A percentile compares a stretch with the other conserved stretches of the same genome.
Evolutionary conservation across 495 filamentous ascomycete genomes (phyloP).

Genomic region (Aspergillus campestris): DNA sequence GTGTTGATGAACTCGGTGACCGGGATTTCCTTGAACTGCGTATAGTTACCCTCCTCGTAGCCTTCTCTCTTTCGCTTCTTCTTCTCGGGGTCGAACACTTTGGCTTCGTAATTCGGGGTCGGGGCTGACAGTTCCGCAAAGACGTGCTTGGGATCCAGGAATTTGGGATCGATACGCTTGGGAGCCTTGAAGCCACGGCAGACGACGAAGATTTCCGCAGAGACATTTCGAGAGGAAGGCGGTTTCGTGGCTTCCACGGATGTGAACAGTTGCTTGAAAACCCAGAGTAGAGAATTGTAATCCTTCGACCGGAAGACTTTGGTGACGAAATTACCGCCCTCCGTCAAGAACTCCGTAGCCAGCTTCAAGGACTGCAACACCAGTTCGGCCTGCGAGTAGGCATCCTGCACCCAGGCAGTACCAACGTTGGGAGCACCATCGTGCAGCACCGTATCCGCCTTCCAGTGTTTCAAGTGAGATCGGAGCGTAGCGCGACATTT

Average conservation of each 20-base stretch:
- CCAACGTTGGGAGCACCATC: slow-evolving; percentile 98
- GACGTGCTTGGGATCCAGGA: slow-evolving; percentile 82
- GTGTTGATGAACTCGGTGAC: slow-evolving; percentile 94
- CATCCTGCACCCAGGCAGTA: slow-evolving; percentile 97
- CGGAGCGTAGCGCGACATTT: slow-evolving; percentile 91
- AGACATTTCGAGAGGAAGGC: slow-evolving; percentile 89
- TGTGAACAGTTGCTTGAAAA: slow-evolving; percentile 91
- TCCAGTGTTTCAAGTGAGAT: slow-evolving; percentile 90
- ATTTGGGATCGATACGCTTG: slow-evolving; percentile 83
- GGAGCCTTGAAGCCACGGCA: slow-evolving; percentile 92
- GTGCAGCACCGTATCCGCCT: slow-evolving; percentile 94
- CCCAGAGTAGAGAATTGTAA: slow-evolving; percentile 93
- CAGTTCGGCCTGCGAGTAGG: slow-evolving; percentile 95
- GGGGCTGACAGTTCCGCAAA: slow-evolving; percentile 90
- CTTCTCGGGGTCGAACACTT: slow-evolving; percentile 92
- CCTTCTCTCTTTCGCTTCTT: slow-evolving; percentile 96
- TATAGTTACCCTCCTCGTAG: slow-evolving; percentile 94
- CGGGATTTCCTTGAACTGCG: slow-evolving; percentile 78
- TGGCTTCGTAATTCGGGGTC: slow-evolving; percentile 92
- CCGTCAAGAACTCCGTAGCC: slow-evolving; percentile 84
- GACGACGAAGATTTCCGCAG: slow-evolving; percentile 96
- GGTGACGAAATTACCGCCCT: slow-evolving; percentile 91
- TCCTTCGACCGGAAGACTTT: slow-evolving; percentile 98
- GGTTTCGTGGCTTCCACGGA: slow-evolving; percentile 97
- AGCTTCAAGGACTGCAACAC: slow-evolving; percentile 85